phyloP scores from a whole-genome alignment of 2,329 filamentous ascomycete genomes.

The Pestalotiopsis sp. region DNA sequence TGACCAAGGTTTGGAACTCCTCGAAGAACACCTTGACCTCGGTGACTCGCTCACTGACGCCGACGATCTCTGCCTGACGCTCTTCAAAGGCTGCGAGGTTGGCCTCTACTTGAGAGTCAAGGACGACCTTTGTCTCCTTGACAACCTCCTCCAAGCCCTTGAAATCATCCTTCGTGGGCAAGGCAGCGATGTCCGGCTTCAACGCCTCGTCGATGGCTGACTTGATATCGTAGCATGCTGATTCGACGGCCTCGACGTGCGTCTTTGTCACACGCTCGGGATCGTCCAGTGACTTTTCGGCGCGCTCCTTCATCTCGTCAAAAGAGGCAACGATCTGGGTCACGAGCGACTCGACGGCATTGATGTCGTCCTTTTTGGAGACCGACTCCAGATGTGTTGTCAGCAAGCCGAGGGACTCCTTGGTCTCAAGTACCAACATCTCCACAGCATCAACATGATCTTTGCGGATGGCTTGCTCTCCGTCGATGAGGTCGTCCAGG shows the following conservation, averaged over 20 bases:
- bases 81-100: conserved; percentile 82
- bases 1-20: conserved; percentile 76
- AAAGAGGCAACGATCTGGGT: conserved; percentile 76
- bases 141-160: conserved; percentile 71
- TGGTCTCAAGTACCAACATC: conserved; percentile 68
- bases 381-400: conserved; percentile 68
- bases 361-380: conserved; percentile 78
- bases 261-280: conserved; percentile 75
- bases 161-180: conserved; percentile 69
- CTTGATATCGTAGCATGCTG: conserved; percentile 85
- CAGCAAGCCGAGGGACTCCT: conserved; percentile 70
- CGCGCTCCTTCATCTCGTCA: conserved; percentile 70
- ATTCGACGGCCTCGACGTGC: conserved; percentile 79
- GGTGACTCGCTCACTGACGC: conserved; percentile 75
- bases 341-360: conserved; percentile 75
- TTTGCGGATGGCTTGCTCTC: conserved; percentile 69
- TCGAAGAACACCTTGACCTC: conserved; percentile 79
- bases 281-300: conserved; percentile 56
- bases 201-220: conserved; percentile 73
- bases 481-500: conserved; percentile 78
- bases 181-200: conserved; percentile 67
- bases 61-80: conserved; percentile 80
- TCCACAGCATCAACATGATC: conserved; percentile 71
- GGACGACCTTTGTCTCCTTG: conserved; percentile 70
- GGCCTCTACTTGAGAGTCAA: conserved; percentile 69